Conservation (phyloP, 176 grass and related monocot genomes). For the Juncus inflexus region DNA sequence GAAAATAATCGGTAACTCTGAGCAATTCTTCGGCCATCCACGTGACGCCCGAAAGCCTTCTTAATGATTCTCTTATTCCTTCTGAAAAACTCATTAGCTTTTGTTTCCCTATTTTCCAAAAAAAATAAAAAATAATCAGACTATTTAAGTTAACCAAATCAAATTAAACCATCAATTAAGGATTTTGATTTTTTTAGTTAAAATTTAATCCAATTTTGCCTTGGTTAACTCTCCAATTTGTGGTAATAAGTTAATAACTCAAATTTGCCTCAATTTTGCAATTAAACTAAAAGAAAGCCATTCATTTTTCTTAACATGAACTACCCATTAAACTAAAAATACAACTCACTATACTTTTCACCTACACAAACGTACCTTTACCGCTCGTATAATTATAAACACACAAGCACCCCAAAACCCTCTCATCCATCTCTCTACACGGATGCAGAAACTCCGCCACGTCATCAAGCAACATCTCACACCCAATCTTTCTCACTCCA, state of each 20-base stretch:
- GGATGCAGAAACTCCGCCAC: slow-evolving; percentile 67
- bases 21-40: slow-evolving; percentile 99
- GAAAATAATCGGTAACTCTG: slow-evolving; percentile 86
- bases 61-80: slow-evolving; percentile 71
- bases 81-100: slow-evolving; percentile 88
- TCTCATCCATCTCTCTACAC: slow-evolving; percentile 73
- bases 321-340: no score
- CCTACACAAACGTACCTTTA: slow-evolving; percentile 92
- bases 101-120: slow-evolving; percentile 62
- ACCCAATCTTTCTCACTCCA: slow-evolving; percentile 55
- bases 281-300: no score
- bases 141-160: no score
- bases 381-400: slow-evolving; percentile 91
- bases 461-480: slow-evolving; percentile 65
- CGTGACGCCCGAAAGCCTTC: slow-evolving; percentile 75
- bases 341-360: background rate
- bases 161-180: no score
- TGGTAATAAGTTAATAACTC: no score
- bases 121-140: background rate
- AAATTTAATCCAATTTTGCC: no score
- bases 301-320: no score
- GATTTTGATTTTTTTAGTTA: no score
- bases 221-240: no score
- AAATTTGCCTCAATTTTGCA: no score
- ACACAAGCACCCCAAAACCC: slow-evolving; percentile 76